Percentiles rank a stretch among this genome's conserved stretches.
These are phyloP conservation scores for Apiospora pterosperma DNA, from an alignment of 2,329 filamentous ascomycete species.

Conservation along the genomic window DNA sequence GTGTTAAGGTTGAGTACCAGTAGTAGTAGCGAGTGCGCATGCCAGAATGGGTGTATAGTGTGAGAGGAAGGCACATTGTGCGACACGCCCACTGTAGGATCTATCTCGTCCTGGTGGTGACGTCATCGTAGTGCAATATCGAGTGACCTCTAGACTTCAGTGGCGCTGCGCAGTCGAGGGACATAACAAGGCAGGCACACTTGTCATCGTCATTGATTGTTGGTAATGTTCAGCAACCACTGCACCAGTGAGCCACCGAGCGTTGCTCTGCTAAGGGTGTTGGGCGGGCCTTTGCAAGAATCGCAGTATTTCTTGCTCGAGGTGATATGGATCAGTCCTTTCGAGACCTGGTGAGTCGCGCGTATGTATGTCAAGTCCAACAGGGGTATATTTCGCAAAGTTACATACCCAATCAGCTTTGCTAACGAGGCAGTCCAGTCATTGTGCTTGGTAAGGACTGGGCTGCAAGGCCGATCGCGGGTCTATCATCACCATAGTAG, in stretches of 20 bases:
- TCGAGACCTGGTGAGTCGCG: too few relatives aligned
- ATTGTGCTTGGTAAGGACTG: too few relatives aligned
- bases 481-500: background rate
- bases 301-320: too few relatives aligned
- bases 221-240: background rate
- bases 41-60: background rate
- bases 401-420: too few relatives aligned
- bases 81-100: background rate
- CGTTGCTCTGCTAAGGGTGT: background rate
- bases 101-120: background rate
- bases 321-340: too few relatives aligned
- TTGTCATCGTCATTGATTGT: background rate
- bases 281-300: too few relatives aligned
- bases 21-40: background rate
- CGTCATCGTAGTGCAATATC: background rate
- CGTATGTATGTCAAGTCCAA: too few relatives aligned
- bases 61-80: background rate
- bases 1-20: background rate
- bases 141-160: background rate
- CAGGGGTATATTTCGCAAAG: too few relatives aligned
- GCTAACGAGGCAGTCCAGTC: too few relatives aligned
- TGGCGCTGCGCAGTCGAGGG: background rate
- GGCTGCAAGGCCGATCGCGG: background rate
- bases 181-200: background rate
- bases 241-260: background rate